Evolutionary conservation across 2,329 filamentous ascomycete species (phyloP).

Genomic region (Colletotrichum siamense): DNA sequence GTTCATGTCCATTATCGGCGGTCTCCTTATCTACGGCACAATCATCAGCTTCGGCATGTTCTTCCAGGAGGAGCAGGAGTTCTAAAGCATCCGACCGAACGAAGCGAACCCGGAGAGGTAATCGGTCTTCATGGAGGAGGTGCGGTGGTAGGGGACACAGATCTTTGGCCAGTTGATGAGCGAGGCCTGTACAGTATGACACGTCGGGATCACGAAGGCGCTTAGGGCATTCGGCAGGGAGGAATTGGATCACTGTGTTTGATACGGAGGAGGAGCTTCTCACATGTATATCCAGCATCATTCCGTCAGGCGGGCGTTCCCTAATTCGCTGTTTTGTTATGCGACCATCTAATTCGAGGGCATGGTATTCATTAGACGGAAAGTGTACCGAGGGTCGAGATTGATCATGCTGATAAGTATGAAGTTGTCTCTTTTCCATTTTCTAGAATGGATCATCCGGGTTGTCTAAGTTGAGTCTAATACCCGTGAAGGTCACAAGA

Average conservation of each 20-base stretch:
- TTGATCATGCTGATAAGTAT: neutral
- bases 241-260: conserved; percentile 1
- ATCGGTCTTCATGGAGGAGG: neutral
- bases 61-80: conserved; percentile 97
- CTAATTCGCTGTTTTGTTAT: neutral
- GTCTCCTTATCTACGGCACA: conserved; percentile 93
- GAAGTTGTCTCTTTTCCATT: neutral
- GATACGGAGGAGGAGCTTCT: neutral
- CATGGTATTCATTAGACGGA: neutral
- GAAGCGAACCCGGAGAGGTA: neutral
- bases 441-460: conserved; percentile 3
- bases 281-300: conserved; percentile 21
- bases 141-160: neutral
- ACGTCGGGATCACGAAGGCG: conserved; percentile 4
- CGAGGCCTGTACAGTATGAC: conserved; percentile 18
- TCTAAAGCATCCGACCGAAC: conserved; percentile 54
- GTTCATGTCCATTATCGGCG: conserved; percentile 93
- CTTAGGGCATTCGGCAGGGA: conserved; percentile 6
- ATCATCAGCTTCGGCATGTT: conserved; percentile 99
- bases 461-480: conserved; percentile 25
- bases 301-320: conserved; percentile 18
- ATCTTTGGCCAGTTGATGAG: neutral
- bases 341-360: conserved; percentile 6
- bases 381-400: neutral
- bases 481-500: conserved; percentile 26